Conservation (phyloP, 2,329 filamentous ascomycete genomes). For the Calonectria hawksworthii region DNA sequence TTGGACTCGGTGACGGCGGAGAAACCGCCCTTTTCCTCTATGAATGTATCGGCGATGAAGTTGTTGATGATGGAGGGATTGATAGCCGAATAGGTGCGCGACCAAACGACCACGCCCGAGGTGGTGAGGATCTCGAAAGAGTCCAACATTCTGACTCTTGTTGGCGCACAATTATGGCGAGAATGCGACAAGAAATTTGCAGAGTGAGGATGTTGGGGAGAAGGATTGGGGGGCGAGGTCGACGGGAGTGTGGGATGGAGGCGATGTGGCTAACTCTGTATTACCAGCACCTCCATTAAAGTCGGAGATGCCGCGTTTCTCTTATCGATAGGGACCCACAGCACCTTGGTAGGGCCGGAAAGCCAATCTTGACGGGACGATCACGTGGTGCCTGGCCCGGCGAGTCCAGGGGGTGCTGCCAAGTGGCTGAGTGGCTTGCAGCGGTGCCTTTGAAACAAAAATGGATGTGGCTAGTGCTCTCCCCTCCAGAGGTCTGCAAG, state of each 20-base stretch:
- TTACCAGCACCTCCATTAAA: conserved; percentile 22
- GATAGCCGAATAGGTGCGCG: conserved; percentile 84
- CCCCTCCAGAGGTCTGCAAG: background rate
- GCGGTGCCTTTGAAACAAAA: background rate
- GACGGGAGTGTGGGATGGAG: conserved; percentile 34
- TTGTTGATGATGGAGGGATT: conserved; percentile 89
- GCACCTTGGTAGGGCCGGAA: conserved; percentile 1
- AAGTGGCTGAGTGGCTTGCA: background rate
- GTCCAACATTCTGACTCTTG: conserved; percentile 80
- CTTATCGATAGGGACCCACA: conserved; percentile 35
- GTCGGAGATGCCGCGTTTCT: conserved; percentile 40
- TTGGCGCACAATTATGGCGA: conserved; percentile 15
- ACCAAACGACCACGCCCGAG: conserved; percentile 97
- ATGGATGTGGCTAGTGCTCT: conserved; percentile 13
- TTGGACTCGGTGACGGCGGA: conserved; percentile 71
- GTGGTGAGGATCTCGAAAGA: conserved; percentile 97
- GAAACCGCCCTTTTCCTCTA: conserved; percentile 86
- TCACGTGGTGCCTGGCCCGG: conserved; percentile 37
- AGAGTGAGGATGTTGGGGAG: conserved; percentile 13
- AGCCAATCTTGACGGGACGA: conserved; percentile 10
- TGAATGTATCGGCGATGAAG: conserved; percentile 97
- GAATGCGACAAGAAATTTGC: conserved; percentile 19
- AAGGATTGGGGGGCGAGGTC: conserved; percentile 29
- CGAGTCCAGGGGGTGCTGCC: background rate
- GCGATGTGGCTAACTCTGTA: conserved; percentile 44